Evolutionary conservation across 176 grass and related monocot species (phyloP), one percentile per base, ranked within the genome.

Genomic region (Triticum aestivum): DNA sequence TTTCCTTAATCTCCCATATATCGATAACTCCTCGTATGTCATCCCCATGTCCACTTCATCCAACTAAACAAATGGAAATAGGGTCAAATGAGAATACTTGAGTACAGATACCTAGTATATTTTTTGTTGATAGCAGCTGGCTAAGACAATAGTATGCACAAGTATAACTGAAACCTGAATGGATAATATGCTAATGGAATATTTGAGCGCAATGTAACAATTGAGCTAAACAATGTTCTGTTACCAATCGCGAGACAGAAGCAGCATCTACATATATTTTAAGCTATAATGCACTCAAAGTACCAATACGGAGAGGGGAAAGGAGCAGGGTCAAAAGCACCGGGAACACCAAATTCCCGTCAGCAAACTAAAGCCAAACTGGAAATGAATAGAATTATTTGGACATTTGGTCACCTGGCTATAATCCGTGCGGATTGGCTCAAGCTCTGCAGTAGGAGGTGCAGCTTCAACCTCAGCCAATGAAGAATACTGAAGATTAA

Each of bases 11-110:
- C 96, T 94, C 71, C 96, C 96, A 86, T 98, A 98, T 72, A 91
- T 85, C 9, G 96, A 98, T 78, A 98, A 84, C 67, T 98, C 96
- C 79, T 98, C 93, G 18, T 98, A 98, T 20, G 96, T 96, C 96
- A 98, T 98, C 83, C 96, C 96, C 96, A 98, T 98, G 83, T 98
- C 96, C 51, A 98, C 88, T 89, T 98, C 96, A 94, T 98, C 96
- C 82, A 98, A 87, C 96, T 98, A 78, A 63, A 68, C 45, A 65
- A 42, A 90, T 30, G 92, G 4, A 87, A 83, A 82, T 54, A 89
- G 70, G 14, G n/a, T 84, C 26, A 73, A 47, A 88, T 73, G 6
- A 38, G 63, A 77, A 73, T 58, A 91, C 21, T 12, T 9, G 81
- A 61, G 56, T 20, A 82, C 1, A 23, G 38, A 72, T 21, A 75